These are phyloP conservation scores for Clitoria ternatea DNA, from an alignment of 306 rosid species.

Conservation along the genomic window DNA sequence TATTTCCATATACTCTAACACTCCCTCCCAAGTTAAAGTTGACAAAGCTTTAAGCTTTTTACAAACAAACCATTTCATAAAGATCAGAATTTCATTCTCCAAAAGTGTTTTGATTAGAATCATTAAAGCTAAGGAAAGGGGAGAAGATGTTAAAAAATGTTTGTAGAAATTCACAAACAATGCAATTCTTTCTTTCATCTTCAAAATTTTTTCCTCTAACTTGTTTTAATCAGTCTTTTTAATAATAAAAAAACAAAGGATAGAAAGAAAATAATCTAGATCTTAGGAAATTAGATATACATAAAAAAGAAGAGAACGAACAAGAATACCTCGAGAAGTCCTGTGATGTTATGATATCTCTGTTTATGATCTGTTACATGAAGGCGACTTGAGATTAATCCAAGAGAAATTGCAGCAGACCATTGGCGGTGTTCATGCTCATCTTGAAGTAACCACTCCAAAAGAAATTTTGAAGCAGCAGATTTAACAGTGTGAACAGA, in stretches of 20 bases:
- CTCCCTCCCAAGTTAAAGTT: no score
- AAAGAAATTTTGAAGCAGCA: constrained; percentile 83
- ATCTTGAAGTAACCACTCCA: constrained; percentile 86
- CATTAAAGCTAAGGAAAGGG: constrained; percentile 8
- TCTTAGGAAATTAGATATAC: background rate
- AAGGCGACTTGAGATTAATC: constrained; percentile 81
- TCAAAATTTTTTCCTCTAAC: background rate
- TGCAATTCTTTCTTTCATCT: background rate
- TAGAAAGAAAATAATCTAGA: background rate
- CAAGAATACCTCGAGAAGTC: constrained; percentile 74
- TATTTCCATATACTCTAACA: no score
- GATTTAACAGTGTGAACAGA: constrained; percentile 83
- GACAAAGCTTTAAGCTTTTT: no score
- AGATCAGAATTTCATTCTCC: constrained; percentile 15
- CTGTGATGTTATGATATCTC: constrained; percentile 71
- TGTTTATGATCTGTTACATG: constrained; percentile 90
- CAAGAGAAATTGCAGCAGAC: constrained; percentile 94
- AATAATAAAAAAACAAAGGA: background rate
- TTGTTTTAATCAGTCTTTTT: background rate
- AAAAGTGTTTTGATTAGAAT: background rate
- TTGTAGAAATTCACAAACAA: background rate
- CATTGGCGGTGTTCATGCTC: constrained; percentile 90
- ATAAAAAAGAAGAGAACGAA: background rate
- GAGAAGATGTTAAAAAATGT: background rate
- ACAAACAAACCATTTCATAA: no score